Evolutionary conservation across 2,329 filamentous ascomycete genomes (phyloP).

Genomic region (Cercospora canescens): DNA sequence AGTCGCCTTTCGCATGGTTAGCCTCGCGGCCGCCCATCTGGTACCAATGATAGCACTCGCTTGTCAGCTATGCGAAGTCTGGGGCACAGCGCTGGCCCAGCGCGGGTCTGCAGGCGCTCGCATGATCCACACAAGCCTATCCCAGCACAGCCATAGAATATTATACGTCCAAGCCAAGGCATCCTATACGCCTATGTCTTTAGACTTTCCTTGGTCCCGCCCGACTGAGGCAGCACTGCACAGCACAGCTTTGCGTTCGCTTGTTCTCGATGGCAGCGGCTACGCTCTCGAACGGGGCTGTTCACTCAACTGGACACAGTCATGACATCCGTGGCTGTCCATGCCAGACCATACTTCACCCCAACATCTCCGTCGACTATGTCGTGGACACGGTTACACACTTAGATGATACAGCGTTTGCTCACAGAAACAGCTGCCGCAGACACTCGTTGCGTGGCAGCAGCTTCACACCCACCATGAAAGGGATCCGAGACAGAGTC

Average conservation of each 20-base stretch:
- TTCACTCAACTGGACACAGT: conserved; percentile 2
- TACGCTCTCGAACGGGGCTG: conserved; percentile 6
- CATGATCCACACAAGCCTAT: conserved; percentile 12
- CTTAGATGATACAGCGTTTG: conserved; percentile 3
- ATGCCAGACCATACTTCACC: background rate
- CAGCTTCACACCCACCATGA: conserved; percentile 16
- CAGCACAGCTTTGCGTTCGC: conserved; percentile 2
- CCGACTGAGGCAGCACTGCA: conserved; percentile 1
- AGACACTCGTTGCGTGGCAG: conserved; percentile 7
- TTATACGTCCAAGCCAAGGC: background rate
- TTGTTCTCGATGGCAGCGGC: conserved; percentile 4
- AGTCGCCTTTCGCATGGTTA: background rate
- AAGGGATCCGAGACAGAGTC: background rate
- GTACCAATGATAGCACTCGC: conserved; percentile 11
- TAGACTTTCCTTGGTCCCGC: background rate
- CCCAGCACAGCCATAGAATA: conserved; percentile 13
- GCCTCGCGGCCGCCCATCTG: background rate
- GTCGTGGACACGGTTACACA: background rate
- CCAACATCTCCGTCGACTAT: background rate
- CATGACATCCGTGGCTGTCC: background rate
- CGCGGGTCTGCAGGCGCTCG: background rate
- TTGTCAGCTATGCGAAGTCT: background rate
- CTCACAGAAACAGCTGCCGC: conserved; percentile 8
- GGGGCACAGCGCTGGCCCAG: conserved; percentile 1
- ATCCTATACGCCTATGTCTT: background rate